Conservation (phyloP, 306 rosid species). For the Citrullus colocynthis region DNA sequence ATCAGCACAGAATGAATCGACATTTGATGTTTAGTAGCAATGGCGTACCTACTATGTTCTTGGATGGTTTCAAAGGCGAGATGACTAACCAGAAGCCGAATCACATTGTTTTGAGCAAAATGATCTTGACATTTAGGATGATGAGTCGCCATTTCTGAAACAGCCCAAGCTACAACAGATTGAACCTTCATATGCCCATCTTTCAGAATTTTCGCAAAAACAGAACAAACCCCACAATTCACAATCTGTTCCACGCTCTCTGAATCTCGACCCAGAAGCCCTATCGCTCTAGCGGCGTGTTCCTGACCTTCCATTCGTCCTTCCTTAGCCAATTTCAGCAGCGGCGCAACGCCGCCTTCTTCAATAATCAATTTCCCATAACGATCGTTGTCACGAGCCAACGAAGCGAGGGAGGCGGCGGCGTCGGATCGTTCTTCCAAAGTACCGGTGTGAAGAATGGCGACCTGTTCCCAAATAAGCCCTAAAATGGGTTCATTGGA, state of each 20-base stretch:
- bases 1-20: constrained; percentile 42
- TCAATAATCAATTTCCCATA: constrained; percentile 54
- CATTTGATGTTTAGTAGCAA: constrained; percentile 29
- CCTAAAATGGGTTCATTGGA: constrained; percentile 62
- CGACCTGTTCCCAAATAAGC: constrained; percentile 61
- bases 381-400: constrained; percentile 66
- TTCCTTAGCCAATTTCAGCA: constrained; percentile 45
- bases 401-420: constrained; percentile 53
- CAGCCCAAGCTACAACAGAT: constrained; percentile 55
- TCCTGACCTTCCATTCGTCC: constrained; percentile 54
- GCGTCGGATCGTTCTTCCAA: constrained; percentile 55
- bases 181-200: constrained; percentile 73
- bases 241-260: constrained; percentile 67
- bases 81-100: constrained; percentile 58
- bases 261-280: constrained; percentile 47
- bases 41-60: constrained; percentile 57
- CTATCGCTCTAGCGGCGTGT: constrained; percentile 53
- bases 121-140: constrained; percentile 77
- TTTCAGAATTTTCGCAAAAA: constrained; percentile 52
- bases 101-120: constrained; percentile 56
- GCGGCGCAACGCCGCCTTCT: constrained; percentile 54
- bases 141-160: constrained; percentile 38
- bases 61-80: constrained; percentile 69
- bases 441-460: constrained; percentile 35
- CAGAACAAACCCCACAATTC: constrained; percentile 43